A percentile compares a stretch with the other conserved stretches of the same genome.
These are phyloP conservation scores for Amphirosellinia nigrospora DNA, from an alignment of 495 filamentous ascomycete genomes.

Conservation along the genomic window DNA sequence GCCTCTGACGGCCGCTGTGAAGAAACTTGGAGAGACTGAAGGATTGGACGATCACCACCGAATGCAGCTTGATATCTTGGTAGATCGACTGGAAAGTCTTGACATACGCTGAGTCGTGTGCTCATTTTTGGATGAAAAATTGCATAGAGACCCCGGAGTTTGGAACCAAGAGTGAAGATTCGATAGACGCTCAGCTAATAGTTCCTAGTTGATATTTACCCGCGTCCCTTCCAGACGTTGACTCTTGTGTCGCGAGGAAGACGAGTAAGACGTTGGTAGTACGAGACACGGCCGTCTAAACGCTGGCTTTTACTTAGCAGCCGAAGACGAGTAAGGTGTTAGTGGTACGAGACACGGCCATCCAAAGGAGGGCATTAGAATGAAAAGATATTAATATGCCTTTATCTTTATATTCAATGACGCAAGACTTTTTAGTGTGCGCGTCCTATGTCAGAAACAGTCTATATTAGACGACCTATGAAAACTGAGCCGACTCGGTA, in stretches of 20 bases:
- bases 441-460: neutral
- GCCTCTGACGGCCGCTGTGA: constrained; percentile 53
- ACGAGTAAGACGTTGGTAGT: neutral
- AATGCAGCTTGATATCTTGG: constrained; percentile 46
- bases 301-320: too few relatives aligned
- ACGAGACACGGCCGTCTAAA: too few relatives aligned
- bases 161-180: neutral
- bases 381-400: neutral
- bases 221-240: neutral
- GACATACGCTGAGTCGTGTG: constrained; percentile 1
- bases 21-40: constrained; percentile 50
- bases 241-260: neutral
- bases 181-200: neutral
- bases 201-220: neutral
- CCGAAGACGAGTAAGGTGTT: neutral
- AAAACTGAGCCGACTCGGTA: neutral
- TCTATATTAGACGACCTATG: neutral
- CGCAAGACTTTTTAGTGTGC: neutral
- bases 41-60: constrained; percentile 29
- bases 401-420: neutral
- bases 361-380: neutral
- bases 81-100: constrained; percentile 42
- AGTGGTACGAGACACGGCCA: neutral
- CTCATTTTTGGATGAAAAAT: neutral
- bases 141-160: neutral